Conservation (phyloP, 805 yeast genomes). For the Yamadazyma sp. region DNA sequence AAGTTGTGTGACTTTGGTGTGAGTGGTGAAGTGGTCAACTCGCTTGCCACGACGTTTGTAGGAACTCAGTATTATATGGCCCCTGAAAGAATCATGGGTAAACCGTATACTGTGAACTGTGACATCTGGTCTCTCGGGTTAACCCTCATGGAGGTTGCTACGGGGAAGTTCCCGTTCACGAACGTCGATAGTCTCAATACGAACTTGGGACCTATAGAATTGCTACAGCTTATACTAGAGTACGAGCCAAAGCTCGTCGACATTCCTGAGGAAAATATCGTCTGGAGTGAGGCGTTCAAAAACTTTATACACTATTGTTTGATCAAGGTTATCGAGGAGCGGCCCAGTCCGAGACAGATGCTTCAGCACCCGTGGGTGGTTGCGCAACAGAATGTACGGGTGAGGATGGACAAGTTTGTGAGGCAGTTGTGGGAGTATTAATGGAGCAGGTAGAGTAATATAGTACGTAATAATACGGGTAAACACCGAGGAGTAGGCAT, state of each 20-base stretch:
- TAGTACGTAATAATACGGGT: too few species aligned
- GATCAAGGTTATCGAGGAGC: constrained; percentile 70
- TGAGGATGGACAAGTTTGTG: constrained; percentile 86
- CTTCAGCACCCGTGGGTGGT: constrained; percentile 89
- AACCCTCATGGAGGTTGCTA: constrained; percentile 80
- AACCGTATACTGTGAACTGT: constrained; percentile 90
- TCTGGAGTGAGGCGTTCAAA: constrained; percentile 81
- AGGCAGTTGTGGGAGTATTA: constrained; percentile 57
- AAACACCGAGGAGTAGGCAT: not conserved
- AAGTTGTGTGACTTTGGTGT: constrained; percentile 98
- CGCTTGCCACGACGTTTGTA: constrained; percentile 92
- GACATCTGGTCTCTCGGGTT: constrained; percentile 97
- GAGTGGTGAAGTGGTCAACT: constrained; percentile 93
- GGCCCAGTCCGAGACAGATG: constrained; percentile 95
- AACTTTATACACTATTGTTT: constrained; percentile 80
- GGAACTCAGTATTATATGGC: constrained; percentile 99
- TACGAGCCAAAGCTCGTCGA: constrained; percentile 80
- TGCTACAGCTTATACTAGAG: constrained; percentile 75
- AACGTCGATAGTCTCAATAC: constrained; percentile 26
- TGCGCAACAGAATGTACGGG: constrained; percentile 69
- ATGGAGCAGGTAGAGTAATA: not conserved
- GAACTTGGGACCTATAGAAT: constrained; percentile 69
- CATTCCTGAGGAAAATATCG: constrained; percentile 69
- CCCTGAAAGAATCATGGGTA: constrained; percentile 94
- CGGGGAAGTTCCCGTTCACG: constrained; percentile 80